Conservation (phyloP, 441 rosid species). For the Euphorbia corollata region DNA sequence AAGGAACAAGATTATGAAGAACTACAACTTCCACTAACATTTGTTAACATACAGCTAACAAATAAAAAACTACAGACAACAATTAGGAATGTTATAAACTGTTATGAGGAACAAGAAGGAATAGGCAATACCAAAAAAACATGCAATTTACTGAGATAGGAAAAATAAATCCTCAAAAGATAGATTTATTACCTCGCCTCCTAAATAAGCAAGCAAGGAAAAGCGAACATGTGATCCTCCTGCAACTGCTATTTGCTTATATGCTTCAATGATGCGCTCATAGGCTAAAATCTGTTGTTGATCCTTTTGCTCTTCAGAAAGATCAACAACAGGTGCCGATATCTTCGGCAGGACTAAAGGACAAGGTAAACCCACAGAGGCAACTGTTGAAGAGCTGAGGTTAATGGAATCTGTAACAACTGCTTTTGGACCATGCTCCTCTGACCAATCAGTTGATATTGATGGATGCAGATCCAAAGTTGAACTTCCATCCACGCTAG, state of each 20-base stretch:
- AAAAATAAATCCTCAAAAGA: constrained; percentile 13
- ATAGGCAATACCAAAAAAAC: not conserved
- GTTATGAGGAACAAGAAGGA: not conserved
- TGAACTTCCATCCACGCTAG: constrained; percentile 46
- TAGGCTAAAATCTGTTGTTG: constrained; percentile 67
- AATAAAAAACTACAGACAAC: not conserved
- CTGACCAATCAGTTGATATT: constrained; percentile 69
- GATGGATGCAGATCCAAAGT: constrained; percentile 49
- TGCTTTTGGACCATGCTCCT: constrained; percentile 74
- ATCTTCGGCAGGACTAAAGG: constrained; percentile 72
- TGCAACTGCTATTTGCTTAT: constrained; percentile 69
- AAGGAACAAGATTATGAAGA: constrained; percentile 7
- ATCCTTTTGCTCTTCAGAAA: constrained; percentile 78
- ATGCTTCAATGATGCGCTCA: constrained; percentile 70
- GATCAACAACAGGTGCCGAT: constrained; percentile 81
- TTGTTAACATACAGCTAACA: no score
- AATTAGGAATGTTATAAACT: no score
- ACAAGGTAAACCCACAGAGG: constrained; percentile 45
- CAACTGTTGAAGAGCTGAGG: constrained; percentile 56
- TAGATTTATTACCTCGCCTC: constrained; percentile 65
- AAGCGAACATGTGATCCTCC: constrained; percentile 80
- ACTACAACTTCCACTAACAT: not conserved
- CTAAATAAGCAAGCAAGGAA: constrained; percentile 81
- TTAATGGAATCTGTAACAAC: constrained; percentile 40
- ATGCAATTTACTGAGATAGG: not conserved